Conservation (phyloP, 495 filamentous ascomycete genomes). For the Aspergillus wentii region DNA sequence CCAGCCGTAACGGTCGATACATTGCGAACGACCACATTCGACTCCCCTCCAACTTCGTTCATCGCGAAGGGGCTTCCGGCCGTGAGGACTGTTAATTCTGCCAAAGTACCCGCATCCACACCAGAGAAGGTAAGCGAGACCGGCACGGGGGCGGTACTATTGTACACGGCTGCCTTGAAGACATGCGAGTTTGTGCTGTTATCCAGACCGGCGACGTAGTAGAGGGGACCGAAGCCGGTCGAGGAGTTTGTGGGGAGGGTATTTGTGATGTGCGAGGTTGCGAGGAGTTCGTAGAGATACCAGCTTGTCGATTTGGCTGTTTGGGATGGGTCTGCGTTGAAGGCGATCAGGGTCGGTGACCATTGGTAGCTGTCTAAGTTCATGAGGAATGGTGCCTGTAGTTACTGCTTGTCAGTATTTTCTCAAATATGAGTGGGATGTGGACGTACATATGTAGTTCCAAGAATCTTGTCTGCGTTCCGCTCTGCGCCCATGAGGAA, state of each 20-base stretch:
- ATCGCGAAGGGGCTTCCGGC: slow-evolving; percentile 38
- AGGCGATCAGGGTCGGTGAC: slow-evolving; percentile 41
- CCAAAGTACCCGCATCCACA: slow-evolving; percentile 35
- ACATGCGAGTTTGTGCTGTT: slow-evolving; percentile 31
- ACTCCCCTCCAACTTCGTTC: slow-evolving; percentile 34
- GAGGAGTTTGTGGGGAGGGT: slow-evolving; percentile 38
- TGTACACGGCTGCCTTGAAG: slow-evolving; percentile 65
- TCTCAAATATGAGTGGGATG: slow-evolving; percentile 6
- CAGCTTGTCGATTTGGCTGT: slow-evolving; percentile 41
- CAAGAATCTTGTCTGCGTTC: slow-evolving; percentile 50
- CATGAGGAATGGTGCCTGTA: slow-evolving; percentile 43
- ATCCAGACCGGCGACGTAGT: slow-evolving; percentile 35
- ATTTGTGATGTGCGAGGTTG: slow-evolving; percentile 32
- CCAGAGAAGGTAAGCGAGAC: slow-evolving; percentile 54
- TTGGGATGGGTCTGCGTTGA: slow-evolving; percentile 34
- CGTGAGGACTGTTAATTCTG: slow-evolving; percentile 53
- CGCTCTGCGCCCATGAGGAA: slow-evolving; percentile 63
- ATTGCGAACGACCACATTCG: slow-evolving; percentile 40
- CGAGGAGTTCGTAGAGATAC: slow-evolving; percentile 38
- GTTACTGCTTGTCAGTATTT: slow-evolving; percentile 18
- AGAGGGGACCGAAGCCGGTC: slow-evolving; percentile 36
- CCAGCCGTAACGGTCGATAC: slow-evolving; percentile 39
- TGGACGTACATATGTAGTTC: slow-evolving; percentile 34
- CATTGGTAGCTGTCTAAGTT: slow-evolving; percentile 45
- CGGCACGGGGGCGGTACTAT: slow-evolving; percentile 45